phyloP scores from a whole-genome alignment of 2,329 filamentous ascomycete genomes.

The Trichoderma semiorbis region DNA sequence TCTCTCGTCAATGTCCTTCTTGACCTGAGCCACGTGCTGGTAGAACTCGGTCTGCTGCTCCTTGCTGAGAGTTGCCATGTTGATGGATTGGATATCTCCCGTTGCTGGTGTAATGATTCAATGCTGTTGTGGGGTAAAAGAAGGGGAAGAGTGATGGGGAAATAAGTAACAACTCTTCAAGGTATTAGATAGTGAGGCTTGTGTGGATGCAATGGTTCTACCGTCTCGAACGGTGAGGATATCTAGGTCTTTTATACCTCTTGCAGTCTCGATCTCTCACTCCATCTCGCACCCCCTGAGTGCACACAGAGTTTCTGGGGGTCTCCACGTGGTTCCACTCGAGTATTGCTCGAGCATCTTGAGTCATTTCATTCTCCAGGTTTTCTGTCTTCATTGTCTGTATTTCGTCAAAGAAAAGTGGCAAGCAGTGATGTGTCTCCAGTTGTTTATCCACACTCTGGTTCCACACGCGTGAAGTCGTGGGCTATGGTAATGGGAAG shows the following conservation, averaged over 20 bases:
- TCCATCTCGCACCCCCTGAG: not conserved
- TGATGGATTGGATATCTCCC: not conserved
- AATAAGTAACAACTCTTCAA: not conserved
- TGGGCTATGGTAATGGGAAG: constrained; percentile 8
- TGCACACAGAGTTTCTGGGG: constrained; percentile 3
- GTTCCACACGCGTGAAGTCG: constrained; percentile 22
- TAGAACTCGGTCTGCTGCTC: constrained; percentile 28
- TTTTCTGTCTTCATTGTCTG: not conserved
- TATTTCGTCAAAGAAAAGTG: constrained; percentile 3
- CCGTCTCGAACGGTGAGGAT: constrained; percentile 42
- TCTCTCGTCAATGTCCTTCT: constrained; percentile 29
- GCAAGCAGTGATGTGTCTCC: not conserved
- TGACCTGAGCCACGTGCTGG: constrained; percentile 30
- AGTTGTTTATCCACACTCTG: constrained; percentile 21
- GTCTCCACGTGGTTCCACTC: constrained; percentile 13
- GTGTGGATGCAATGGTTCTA: constrained; percentile 26
- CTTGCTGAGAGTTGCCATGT: constrained; percentile 13
- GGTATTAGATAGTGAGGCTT: constrained; percentile 15
- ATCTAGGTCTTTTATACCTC: constrained; percentile 25
- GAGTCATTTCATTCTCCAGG: constrained; percentile 6
- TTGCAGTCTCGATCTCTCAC: not conserved
- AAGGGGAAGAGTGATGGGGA: not conserved
- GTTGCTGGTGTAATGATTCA: not conserved
- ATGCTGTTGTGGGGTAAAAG: not conserved
- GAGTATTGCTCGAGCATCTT: not conserved